These are phyloP conservation scores for Fomitopsis pulvina DNA, from an alignment of 768 basidiomycete species.

Conservation along the genomic window DNA sequence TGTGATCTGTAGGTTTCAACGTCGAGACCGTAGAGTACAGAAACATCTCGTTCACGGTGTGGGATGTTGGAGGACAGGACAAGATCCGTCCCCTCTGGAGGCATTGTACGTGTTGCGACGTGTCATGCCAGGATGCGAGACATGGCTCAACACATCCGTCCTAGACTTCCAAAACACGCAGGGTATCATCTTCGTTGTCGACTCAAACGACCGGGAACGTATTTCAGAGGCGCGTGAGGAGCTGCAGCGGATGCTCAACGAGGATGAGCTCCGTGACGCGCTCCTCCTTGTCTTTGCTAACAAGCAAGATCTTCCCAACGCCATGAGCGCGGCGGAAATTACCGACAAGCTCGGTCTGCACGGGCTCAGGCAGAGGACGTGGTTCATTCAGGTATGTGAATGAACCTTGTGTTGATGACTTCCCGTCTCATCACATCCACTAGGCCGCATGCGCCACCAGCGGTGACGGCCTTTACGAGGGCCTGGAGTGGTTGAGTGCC, in stretches of 20 bases:
- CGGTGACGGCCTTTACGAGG: conserved; percentile 98
- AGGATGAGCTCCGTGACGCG: conserved; percentile 98
- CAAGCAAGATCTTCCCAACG: conserved; percentile 99
- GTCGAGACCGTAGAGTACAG: conserved; percentile 99
- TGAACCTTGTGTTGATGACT: not conserved
- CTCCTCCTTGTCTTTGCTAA: conserved; percentile 99
- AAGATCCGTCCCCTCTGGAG: conserved; percentile 99
- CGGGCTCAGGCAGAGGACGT: conserved; percentile 92
- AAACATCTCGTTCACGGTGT: conserved; percentile 99
- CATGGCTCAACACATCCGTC: conserved; percentile 2
- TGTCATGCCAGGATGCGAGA: conserved; percentile 11
- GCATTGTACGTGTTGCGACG: conserved; percentile 72
- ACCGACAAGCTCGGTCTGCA: conserved; percentile 99
- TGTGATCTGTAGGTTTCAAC: conserved; percentile 76
- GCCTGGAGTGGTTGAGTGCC: conserved; percentile 92
- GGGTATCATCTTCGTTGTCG: conserved; percentile 99
- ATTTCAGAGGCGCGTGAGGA: conserved; percentile 98
- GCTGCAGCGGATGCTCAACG: conserved; percentile 98
- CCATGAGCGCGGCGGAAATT: conserved; percentile 99
- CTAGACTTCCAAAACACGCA: conserved; percentile 99
- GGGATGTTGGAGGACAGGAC: conserved; percentile 99
- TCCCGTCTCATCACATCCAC: not conserved
- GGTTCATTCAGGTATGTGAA: conserved; percentile 89
- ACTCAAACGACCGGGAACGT: conserved; percentile 99
- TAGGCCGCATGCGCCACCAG: conserved; percentile 98